A percentile compares a stretch with the other conserved stretches of the same genome.
Conservation (phyloP, 768 basidiomycete genomes). For the Hypholoma fasciculare region DNA sequence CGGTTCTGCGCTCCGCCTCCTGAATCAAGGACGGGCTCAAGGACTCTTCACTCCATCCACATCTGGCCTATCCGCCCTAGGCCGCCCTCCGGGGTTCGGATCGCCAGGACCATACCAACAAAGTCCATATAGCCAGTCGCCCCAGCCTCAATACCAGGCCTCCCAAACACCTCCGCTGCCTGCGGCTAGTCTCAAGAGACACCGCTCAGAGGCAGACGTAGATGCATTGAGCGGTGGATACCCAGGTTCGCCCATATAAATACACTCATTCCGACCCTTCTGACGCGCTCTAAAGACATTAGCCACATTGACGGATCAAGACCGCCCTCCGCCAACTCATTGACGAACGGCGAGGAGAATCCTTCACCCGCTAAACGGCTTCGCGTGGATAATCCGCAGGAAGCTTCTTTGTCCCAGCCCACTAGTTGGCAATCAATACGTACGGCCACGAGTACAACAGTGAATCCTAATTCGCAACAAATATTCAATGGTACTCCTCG, state of each 20-base stretch:
- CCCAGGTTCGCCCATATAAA: slow-evolving; percentile 15
- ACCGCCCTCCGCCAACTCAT: slow-evolving; percentile 50
- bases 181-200: slow-evolving; percentile 43
- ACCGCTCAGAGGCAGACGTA: slow-evolving; percentile 58
- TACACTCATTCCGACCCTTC: not conserved
- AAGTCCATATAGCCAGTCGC: slow-evolving; percentile 48
- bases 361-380: slow-evolving; percentile 74
- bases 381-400: slow-evolving; percentile 50
- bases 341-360: slow-evolving; percentile 55
- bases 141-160: slow-evolving; percentile 37
- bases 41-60: slow-evolving; percentile 87
- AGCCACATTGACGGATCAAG: slow-evolving; percentile 47
- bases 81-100: slow-evolving; percentile 45
- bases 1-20: slow-evolving; percentile 78
- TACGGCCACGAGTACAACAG: slow-evolving; percentile 25
- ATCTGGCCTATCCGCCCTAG: slow-evolving; percentile 47
- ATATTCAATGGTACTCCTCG: slow-evolving; percentile 46
- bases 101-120: slow-evolving; percentile 53
- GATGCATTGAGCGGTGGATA: slow-evolving; percentile 29
- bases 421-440: slow-evolving; percentile 35
- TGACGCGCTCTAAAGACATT: slow-evolving; percentile 33
- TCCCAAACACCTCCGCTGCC: slow-evolving; percentile 53
- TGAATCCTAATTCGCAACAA: slow-evolving; percentile 27
- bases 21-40: slow-evolving; percentile 85
- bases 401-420: slow-evolving; percentile 28